Percentiles rank a stretch among this genome's conserved stretches.
phyloP scores from a whole-genome alignment of 805 yeast species.

The Yarrowia sp. region DNA sequence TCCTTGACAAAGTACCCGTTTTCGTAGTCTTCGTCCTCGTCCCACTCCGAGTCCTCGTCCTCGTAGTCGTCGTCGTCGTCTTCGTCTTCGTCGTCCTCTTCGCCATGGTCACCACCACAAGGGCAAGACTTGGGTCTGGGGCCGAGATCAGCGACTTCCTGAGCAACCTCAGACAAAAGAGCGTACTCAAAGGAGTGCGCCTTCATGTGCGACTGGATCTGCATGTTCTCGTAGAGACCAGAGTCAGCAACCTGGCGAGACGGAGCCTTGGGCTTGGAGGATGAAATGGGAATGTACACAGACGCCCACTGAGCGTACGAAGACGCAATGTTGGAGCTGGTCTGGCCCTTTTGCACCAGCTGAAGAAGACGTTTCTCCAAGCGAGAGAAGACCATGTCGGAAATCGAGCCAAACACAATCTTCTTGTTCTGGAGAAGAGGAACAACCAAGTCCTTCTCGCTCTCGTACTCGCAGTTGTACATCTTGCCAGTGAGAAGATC shows the following conservation, averaged over 20 bases:
- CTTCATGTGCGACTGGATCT: no score
- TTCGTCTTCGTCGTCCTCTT: neutral
- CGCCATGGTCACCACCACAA: no score
- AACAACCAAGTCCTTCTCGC: neutral
- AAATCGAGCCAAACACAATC: neutral
- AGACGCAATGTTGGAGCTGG: neutral
- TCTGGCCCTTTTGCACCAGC: neutral
- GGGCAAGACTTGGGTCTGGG: no score
- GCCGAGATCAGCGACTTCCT: neutral
- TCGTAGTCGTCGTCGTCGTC: neutral
- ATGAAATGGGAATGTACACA: neutral
- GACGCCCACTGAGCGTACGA: neutral
- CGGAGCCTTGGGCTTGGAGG: neutral
- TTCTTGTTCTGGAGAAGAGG: neutral
- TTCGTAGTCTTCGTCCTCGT: neutral
- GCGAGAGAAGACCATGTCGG: neutral
- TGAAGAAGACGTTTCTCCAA: neutral
- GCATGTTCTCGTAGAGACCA: neutral
- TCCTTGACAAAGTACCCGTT: neutral
- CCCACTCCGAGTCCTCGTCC: neutral
- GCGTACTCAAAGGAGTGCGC: no score
- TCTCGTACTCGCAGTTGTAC: neutral
- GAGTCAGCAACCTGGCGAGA: no score
- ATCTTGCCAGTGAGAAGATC: neutral
- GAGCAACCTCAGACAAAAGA: no score